phyloP scores from a whole-genome alignment of 2,329 filamentous ascomycete species.

The Septoria linicola region DNA sequence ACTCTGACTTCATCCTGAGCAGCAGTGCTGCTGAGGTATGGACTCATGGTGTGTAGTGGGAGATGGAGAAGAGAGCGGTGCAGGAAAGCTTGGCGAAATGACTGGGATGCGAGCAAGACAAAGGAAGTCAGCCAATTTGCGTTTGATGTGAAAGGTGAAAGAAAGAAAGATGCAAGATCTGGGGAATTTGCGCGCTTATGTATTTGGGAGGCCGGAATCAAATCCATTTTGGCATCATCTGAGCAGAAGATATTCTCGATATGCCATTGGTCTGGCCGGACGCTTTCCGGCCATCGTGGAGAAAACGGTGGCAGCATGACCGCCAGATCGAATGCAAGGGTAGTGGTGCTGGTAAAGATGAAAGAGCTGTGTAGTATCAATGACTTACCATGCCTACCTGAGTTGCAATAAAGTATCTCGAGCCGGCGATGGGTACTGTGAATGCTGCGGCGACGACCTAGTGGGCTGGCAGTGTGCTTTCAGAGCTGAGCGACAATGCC shows the following conservation, averaged over 20 bases:
- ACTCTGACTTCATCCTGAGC: conserved; percentile 14
- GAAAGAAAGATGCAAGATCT: conserved; percentile 21
- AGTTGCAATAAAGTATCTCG: no score
- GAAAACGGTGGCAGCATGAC: conserved; percentile 13
- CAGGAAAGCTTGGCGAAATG: conserved; percentile 4
- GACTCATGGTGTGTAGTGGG: conserved; percentile 22
- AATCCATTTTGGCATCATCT: conserved; percentile 15
- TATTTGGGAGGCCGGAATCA: conserved; percentile 28
- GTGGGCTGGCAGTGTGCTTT: no score
- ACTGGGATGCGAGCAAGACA: conserved; percentile 8
- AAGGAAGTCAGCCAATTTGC: conserved; percentile 8
- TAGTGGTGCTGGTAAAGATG: conserved; percentile 1
- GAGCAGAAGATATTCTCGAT: conserved; percentile 10
- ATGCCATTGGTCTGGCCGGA: conserved; percentile 30
- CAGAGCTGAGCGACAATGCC: no score
- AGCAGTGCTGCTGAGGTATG: conserved; percentile 21
- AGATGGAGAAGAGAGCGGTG: conserved; percentile 15
- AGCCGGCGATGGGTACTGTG: no score
- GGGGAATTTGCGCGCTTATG: conserved; percentile 22
- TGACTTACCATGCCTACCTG: background rate
- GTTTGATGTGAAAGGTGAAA: conserved; percentile 10
- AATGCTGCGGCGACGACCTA: no score
- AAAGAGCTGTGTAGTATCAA: background rate
- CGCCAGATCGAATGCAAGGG: conserved; percentile 13
- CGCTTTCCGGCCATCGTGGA: conserved; percentile 24